phyloP scores from a whole-genome alignment of 768 basidiomycete species.

The Leccinum incarnatum region DNA sequence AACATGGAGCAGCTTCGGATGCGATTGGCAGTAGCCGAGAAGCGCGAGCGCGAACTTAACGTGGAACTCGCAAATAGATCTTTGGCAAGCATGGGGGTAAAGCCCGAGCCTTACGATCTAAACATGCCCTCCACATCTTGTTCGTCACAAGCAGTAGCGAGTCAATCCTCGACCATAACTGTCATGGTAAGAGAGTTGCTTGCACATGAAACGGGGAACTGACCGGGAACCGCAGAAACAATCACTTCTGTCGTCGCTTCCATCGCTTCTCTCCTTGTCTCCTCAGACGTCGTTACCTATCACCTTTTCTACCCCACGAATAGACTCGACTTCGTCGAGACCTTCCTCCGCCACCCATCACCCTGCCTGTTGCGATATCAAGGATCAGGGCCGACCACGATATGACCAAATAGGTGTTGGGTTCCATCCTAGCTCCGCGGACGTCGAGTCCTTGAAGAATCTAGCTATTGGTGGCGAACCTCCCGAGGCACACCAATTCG shows the following conservation, averaged over 20 bases:
- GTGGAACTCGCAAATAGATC: constrained; percentile 52
- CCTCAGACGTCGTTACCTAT: constrained; percentile 53
- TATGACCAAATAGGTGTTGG: constrained; percentile 33
- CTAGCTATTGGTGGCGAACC: constrained; percentile 33
- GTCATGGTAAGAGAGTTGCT: constrained; percentile 54
- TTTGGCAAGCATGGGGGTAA: constrained; percentile 40
- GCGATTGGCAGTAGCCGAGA: constrained; percentile 60
- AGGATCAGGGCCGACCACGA: constrained; percentile 56
- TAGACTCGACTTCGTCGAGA: constrained; percentile 35
- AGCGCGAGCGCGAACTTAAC: constrained; percentile 65
- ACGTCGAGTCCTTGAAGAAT: constrained; percentile 31
- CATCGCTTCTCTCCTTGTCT: constrained; percentile 68
- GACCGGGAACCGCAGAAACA: constrained; percentile 37
- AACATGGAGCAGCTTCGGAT: constrained; percentile 67
- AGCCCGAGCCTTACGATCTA: constrained; percentile 58
- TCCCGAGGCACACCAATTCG: constrained; percentile 51
- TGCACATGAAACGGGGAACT: constrained; percentile 7
- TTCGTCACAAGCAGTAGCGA: constrained; percentile 29
- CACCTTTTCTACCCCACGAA: constrained; percentile 53
- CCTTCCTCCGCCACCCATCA: constrained; percentile 40
- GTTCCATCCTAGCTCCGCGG: constrained; percentile 50
- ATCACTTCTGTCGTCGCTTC: constrained; percentile 77
- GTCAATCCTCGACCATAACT: constrained; percentile 61
- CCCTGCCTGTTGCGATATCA: constrained; percentile 44
- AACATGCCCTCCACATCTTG: constrained; percentile 45